Evolutionary conservation across 441 rosid genomes (phyloP), one percentile per base, ranked within the genome.

Genomic region (Adansonia gregorii): DNA sequence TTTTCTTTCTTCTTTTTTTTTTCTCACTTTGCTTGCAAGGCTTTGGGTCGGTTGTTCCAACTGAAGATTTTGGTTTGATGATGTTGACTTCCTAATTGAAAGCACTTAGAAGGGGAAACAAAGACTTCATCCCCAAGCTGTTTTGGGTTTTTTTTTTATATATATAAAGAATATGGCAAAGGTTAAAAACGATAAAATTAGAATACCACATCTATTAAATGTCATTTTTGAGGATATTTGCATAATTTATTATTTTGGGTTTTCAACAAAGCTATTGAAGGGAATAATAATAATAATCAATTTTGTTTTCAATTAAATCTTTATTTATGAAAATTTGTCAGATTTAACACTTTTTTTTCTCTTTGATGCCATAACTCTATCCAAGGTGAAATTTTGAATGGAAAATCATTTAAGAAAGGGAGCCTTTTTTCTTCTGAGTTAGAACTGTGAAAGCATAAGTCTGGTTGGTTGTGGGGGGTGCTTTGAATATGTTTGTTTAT

Each of bases 11-110:
- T 20, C 9, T 7, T 56, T 19, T 56, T 1, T 59, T 60, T 60
- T 58, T 24, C 45, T 27, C 6, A 31, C 67, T 63, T 63, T 63
- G 67, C 67, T 63, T 63, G 67, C 45, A 63, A 63, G 69, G 22
- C 6, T 15, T 63, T 6, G n/a, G 45, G 12, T 31, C 24, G 75
- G 75, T 71, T 71, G 63, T 35, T 71, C 75, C 75, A 55, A 54
- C 51, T 72, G 8, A 35, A 17, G 20, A 55, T 35, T 61, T 54
- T 35, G 46, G 46, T 64, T 35, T 58, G 8, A 8, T 72, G 56
- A 31, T 55, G 75, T 52, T 55, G 64, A 17, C n/a, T 71, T 54
- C n/a, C 45, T 8, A n/a, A 27, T 54, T 72, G 75, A 54, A 72
- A 55, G 46, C 61, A 15, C 10, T 45, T 67, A 19, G 52, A 67